These are phyloP conservation scores for Phoma herbarum DNA, from an alignment of 2,329 filamentous ascomycete genomes.

Conservation along the genomic window DNA sequence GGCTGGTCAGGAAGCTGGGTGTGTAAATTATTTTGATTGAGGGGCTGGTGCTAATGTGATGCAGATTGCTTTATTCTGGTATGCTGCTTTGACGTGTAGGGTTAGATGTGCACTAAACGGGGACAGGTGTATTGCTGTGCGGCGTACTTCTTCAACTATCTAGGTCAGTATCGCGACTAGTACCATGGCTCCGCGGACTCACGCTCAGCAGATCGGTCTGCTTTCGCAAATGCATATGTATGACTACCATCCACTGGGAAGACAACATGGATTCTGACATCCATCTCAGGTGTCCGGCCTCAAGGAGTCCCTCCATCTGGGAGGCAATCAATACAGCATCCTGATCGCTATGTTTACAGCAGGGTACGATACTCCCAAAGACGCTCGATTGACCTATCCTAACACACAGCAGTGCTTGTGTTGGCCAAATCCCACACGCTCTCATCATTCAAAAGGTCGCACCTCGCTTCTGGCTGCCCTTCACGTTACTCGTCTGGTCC, in stretches of 20 bases:
- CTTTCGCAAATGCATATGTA: slow-evolving; percentile 45
- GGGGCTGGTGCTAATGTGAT: no score
- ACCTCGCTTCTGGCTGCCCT: slow-evolving; percentile 42
- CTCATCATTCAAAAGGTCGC: slow-evolving; percentile 41
- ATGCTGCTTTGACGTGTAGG: not conserved
- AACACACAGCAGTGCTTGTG: slow-evolving; percentile 28
- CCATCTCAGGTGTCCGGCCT: slow-evolving; percentile 33
- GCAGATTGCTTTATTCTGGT: slow-evolving; percentile 44
- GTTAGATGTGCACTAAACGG: not conserved
- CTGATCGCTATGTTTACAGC: slow-evolving; percentile 42
- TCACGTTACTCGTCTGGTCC: slow-evolving; percentile 41
- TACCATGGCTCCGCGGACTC: not conserved
- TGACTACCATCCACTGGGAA: not conserved
- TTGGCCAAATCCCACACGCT: slow-evolving; percentile 43
- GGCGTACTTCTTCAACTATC: slow-evolving; percentile 46
- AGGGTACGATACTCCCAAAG: slow-evolving; percentile 21
- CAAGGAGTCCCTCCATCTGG: slow-evolving; percentile 36
- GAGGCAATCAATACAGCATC: slow-evolving; percentile 43
- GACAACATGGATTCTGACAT: not conserved
- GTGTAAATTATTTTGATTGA: not conserved
- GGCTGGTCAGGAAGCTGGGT: slow-evolving; percentile 42
- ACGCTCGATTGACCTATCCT: not conserved
- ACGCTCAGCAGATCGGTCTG: slow-evolving; percentile 28
- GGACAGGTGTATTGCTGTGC: slow-evolving; percentile 41
- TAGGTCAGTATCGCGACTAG: slow-evolving; percentile 25